Evolutionary conservation across 2,329 filamentous ascomycete genomes (phyloP).

Genomic region (Teratosphaeria viscida): DNA sequence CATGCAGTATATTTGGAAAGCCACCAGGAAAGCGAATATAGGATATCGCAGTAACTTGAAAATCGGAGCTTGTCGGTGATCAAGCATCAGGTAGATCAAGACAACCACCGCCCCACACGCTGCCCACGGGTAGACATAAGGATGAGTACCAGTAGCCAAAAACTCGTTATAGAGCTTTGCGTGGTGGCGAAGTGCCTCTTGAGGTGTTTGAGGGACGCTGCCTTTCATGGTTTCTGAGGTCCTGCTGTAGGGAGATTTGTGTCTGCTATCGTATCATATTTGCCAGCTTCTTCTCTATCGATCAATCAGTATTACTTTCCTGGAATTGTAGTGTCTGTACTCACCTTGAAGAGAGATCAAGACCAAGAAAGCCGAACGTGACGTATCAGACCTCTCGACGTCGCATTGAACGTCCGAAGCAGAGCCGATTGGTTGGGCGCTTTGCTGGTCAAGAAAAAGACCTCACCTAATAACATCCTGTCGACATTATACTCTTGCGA

Average conservation of each 20-base stretch:
- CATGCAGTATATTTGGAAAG: slow-evolving; percentile 35
- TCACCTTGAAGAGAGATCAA: background rate
- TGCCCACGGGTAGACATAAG: slow-evolving; percentile 36
- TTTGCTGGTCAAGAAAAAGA: background rate
- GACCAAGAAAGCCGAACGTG: background rate
- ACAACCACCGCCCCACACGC: slow-evolving; percentile 30
- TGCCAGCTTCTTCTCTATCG: background rate
- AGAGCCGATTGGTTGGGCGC: background rate
- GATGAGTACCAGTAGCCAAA: slow-evolving; percentile 30
- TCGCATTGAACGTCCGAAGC: background rate
- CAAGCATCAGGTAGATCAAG: slow-evolving; percentile 42
- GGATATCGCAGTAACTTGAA: slow-evolving; percentile 34
- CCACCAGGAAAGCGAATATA: slow-evolving; percentile 35
- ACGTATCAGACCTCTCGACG: background rate
- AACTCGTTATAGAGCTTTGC: slow-evolving; percentile 30
- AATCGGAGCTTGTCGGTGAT: slow-evolving; percentile 32
- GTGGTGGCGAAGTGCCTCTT: slow-evolving; percentile 24
- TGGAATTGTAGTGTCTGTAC: background rate
- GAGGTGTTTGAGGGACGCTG: slow-evolving; percentile 12
- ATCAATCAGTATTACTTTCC: background rate
- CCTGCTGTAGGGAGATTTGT: background rate
- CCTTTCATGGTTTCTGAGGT: background rate
- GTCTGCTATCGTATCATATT: background rate
- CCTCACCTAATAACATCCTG: background rate
- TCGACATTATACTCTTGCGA: background rate